phyloP scores from a whole-genome alignment of 371 early-diverging fungal genomes.

The Haplosporangium sp. region DNA sequence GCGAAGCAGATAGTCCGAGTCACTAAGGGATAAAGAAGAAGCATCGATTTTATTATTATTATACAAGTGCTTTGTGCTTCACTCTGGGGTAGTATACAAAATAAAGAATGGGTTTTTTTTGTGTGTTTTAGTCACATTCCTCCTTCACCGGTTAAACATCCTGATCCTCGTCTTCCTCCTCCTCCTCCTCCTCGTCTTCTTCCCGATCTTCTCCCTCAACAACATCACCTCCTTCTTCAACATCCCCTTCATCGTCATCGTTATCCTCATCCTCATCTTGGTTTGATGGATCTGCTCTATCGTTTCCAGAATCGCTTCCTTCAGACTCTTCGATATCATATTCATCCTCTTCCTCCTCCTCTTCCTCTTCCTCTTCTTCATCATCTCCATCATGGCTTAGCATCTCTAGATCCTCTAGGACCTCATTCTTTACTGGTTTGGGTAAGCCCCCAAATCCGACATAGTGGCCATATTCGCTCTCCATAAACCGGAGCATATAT shows the following conservation, averaged over 20 bases:
- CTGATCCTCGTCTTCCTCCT: background rate
- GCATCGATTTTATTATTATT: background rate
- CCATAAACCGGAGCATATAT: slow-evolving; percentile 78
- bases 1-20: too few species aligned
- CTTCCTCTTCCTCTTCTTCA: slow-evolving; percentile 19
- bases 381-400: slow-evolving; percentile 13
- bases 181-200: slow-evolving; percentile 3
- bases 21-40: too few species aligned
- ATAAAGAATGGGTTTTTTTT: background rate
- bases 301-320: slow-evolving; percentile 20
- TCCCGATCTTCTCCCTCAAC: background rate
- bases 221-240: background rate
- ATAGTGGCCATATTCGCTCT: slow-evolving; percentile 68
- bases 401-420: slow-evolving; percentile 8
- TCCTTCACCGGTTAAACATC: slow-evolving; percentile 3
- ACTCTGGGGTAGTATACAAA: slow-evolving; percentile 1
- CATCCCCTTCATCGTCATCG: background rate
- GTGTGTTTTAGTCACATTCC: background rate
- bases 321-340: slow-evolving; percentile 27
- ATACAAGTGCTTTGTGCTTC: background rate
- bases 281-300: slow-evolving; percentile 1
- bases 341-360: slow-evolving; percentile 25
- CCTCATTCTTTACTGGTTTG: slow-evolving; percentile 43
- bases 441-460: slow-evolving; percentile 73
- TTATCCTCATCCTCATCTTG: slow-evolving; percentile 9